phyloP scores from a whole-genome alignment of 2,329 filamentous ascomycete species.

The Rhynchosporium graminicola region DNA sequence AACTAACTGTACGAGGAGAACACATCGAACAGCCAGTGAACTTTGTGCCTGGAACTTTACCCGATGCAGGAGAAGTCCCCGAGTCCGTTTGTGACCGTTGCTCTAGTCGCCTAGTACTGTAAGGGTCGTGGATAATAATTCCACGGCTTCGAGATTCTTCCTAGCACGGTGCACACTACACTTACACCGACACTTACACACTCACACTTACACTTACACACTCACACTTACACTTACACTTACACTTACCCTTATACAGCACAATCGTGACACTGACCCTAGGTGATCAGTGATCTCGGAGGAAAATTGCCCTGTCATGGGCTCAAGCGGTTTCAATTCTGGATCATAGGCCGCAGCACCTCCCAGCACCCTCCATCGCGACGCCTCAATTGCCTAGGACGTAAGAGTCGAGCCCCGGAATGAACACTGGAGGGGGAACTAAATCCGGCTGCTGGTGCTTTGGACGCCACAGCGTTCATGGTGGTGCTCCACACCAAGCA shows the following conservation, averaged over 20 bases:
- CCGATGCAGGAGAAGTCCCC: slow-evolving; percentile 19
- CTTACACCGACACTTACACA: too few relatives aligned
- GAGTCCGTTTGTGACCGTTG: slow-evolving; percentile 3
- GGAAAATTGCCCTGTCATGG: slow-evolving; percentile 20
- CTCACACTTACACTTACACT: too few relatives aligned
- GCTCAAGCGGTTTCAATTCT: slow-evolving; percentile 33
- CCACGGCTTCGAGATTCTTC: slow-evolving; percentile 1
- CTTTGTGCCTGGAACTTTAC: slow-evolving; percentile 5
- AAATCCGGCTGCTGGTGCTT: slow-evolving; percentile 26
- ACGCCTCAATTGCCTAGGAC: slow-evolving; percentile 13
- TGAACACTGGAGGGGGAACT: slow-evolving; percentile 8
- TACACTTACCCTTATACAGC: too few relatives aligned
- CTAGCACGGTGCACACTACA: slow-evolving; percentile 26
- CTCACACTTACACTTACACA: too few relatives aligned
- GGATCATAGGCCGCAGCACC: slow-evolving; percentile 8
- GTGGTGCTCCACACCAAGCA: slow-evolving; percentile 14
- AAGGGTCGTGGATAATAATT: not conserved
- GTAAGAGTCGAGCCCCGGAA: not conserved
- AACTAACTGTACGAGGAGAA: not conserved
- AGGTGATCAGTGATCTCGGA: slow-evolving; percentile 17
- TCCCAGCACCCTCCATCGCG: slow-evolving; percentile 6
- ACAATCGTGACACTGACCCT: slow-evolving; percentile 13
- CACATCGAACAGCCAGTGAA: slow-evolving; percentile 8
- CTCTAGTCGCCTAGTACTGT: not conserved
- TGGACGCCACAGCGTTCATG: slow-evolving; percentile 33